Evolutionary conservation across 1,139 yeast genomes (phyloP).

Genomic region (Magnusiomyces fungicola): DNA sequence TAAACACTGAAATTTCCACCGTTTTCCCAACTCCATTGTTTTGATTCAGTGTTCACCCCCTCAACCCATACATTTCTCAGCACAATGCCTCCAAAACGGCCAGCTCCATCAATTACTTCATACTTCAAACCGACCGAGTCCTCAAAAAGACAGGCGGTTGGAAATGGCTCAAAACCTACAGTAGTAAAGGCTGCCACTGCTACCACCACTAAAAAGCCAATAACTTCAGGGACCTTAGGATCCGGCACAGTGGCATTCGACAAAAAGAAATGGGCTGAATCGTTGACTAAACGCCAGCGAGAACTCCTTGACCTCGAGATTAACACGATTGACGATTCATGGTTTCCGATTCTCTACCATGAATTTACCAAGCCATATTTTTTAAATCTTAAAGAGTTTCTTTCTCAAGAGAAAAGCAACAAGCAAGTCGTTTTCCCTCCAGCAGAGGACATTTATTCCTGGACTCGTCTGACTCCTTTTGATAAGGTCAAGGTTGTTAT

Average conservation of each 20-base stretch:
- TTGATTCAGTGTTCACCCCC: no score
- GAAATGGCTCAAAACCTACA: not conserved
- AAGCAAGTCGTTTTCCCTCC: slow-evolving; percentile 69
- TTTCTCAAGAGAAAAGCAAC: slow-evolving; percentile 33
- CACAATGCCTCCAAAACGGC: slow-evolving; percentile 12
- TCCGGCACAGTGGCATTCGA: slow-evolving; percentile 32
- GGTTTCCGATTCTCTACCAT: slow-evolving; percentile 63
- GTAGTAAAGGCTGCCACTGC: not conserved
- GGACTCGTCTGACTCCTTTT: slow-evolving; percentile 85
- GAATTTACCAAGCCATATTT: slow-evolving; percentile 87
- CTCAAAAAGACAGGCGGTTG: slow-evolving; percentile 9
- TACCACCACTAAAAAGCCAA: not conserved
- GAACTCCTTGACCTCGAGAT: slow-evolving; percentile 62
- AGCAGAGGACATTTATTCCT: slow-evolving; percentile 68
- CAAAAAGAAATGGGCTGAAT: slow-evolving; percentile 47
- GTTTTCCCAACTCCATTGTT: no score
- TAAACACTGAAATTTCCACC: no score
- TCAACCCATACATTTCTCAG: not conserved
- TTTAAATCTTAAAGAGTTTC: slow-evolving; percentile 57
- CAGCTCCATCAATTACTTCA: slow-evolving; percentile 10
- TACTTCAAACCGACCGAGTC: slow-evolving; percentile 11
- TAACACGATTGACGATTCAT: slow-evolving; percentile 58
- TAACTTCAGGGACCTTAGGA: not conserved
- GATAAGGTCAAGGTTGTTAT: slow-evolving; percentile 66
- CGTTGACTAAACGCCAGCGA: slow-evolving; percentile 46